Percentiles rank a stretch among this genome's conserved stretches.
phyloP scores from a whole-genome alignment of 371 early-diverging fungal genomes.

The Rhizopus delemar region DNA sequence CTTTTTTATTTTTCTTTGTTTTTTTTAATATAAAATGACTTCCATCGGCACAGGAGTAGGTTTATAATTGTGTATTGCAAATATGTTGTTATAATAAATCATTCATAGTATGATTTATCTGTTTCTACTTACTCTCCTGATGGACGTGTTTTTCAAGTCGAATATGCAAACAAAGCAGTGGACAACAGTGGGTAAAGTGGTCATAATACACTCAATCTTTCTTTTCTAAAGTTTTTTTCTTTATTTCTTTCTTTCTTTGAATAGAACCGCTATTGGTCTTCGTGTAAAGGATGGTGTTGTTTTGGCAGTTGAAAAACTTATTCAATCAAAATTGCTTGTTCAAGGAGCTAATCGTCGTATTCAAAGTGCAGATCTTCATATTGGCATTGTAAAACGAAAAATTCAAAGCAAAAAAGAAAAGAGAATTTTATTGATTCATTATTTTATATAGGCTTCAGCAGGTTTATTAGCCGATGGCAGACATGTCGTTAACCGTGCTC shows the following conservation, averaged over 20 bases:
- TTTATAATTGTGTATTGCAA: constrained; percentile 1
- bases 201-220: no score
- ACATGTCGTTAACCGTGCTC: constrained; percentile 85
- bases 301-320: constrained; percentile 93
- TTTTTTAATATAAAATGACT: constrained; percentile 49
- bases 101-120: constrained; percentile 89
- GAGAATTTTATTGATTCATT: not conserved
- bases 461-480: constrained; percentile 96
- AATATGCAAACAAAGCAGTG: constrained; percentile 97
- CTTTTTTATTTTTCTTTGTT: not conserved
- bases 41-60: constrained; percentile 75
- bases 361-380: constrained; percentile 87
- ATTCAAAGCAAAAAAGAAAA: not conserved
- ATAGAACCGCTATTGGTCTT: constrained; percentile 88
- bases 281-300: constrained; percentile 95
- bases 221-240: not conserved
- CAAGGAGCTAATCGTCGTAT: constrained; percentile 92
- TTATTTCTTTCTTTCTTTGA: not conserved
- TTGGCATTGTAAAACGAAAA: constrained; percentile 76
- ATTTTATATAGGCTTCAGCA: constrained; percentile 72
- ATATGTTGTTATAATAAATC: not conserved
- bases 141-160: constrained; percentile 97
- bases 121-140: constrained; percentile 98
- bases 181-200: constrained; percentile 92
- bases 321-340: constrained; percentile 92